phyloP scores from a whole-genome alignment of 768 basidiomycete genomes.

The Leccinellum rugosiceps region DNA sequence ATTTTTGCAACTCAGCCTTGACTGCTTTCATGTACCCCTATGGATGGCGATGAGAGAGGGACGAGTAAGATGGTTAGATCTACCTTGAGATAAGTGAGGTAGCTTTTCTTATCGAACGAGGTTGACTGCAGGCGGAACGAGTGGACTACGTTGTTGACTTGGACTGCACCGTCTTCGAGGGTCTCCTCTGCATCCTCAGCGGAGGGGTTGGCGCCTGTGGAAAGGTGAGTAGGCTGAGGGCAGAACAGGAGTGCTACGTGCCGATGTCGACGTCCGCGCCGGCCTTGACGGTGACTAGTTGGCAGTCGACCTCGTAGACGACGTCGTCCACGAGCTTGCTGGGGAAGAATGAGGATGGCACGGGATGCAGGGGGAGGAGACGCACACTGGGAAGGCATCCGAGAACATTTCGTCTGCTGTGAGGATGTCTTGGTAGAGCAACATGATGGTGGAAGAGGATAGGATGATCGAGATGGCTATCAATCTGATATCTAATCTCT shows the following conservation, averaged over 20 bases:
- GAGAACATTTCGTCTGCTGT: constrained; percentile 89
- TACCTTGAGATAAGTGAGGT: constrained; percentile 76
- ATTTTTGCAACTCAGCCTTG: constrained; percentile 59
- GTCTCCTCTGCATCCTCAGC: constrained; percentile 81
- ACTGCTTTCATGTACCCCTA: constrained; percentile 94
- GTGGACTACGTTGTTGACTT: constrained; percentile 87
- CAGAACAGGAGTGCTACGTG: constrained; percentile 27
- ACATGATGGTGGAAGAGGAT: constrained; percentile 46
- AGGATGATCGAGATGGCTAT: too few relatives aligned
- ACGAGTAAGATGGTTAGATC: not conserved
- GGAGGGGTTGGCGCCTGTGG: constrained; percentile 86
- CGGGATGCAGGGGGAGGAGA: constrained; percentile 6
- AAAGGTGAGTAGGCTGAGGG: constrained; percentile 5
- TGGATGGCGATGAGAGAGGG: not conserved
- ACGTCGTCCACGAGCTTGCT: constrained; percentile 79
- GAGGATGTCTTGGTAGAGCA: constrained; percentile 73
- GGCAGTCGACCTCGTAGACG: constrained; percentile 86
- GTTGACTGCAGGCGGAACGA: constrained; percentile 88
- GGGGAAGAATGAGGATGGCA: constrained; percentile 11
- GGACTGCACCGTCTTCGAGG: constrained; percentile 70
- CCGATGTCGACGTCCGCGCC: constrained; percentile 90
- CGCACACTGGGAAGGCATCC: constrained; percentile 86
- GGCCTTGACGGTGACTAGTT: constrained; percentile 60
- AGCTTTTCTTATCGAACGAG: constrained; percentile 89
- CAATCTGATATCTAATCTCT: constrained; percentile 15